Evolutionary conservation across 2,329 filamentous ascomycete genomes (phyloP).

Genomic region (Fusarium bulbicola): DNA sequence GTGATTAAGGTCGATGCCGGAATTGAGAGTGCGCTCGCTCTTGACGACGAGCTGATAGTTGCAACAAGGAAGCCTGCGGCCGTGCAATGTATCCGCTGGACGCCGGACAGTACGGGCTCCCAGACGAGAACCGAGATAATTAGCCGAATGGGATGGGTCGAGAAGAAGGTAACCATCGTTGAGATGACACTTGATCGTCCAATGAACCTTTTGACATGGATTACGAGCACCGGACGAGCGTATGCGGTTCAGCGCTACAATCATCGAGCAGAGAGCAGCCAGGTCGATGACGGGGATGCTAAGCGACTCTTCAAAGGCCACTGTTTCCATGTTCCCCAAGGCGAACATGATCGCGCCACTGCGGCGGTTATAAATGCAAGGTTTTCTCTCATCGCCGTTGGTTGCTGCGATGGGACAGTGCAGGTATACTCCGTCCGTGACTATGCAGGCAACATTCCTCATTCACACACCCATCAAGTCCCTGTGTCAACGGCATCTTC

Average conservation of each 20-base stretch:
- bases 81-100: constrained; percentile 97
- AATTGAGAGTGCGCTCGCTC: constrained; percentile 84
- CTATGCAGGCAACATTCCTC: constrained; percentile 90
- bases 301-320: constrained; percentile 86
- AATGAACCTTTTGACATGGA: constrained; percentile 95
- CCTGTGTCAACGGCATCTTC: constrained; percentile 74
- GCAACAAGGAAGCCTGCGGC: constrained; percentile 91
- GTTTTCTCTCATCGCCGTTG: constrained; percentile 92
- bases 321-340: constrained; percentile 83
- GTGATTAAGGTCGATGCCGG: constrained; percentile 98
- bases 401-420: constrained; percentile 80
- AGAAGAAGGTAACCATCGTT: constrained; percentile 76
- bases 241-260: constrained; percentile 86
- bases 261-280: constrained; percentile 49
- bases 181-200: constrained; percentile 95
- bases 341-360: constrained; percentile 67
- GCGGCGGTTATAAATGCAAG: constrained; percentile 90
- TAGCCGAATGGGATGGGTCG: constrained; percentile 85
- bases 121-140: constrained; percentile 93
- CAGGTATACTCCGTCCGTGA: constrained; percentile 93
- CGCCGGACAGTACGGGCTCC: constrained; percentile 79
- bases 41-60: constrained; percentile 93
- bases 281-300: constrained; percentile 56
- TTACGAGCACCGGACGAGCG: constrained; percentile 85
- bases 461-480: constrained; percentile 80